A percentile compares a stretch with the other conserved stretches of the same genome.
These are phyloP conservation scores for Venturia nashicola DNA, from an alignment of 2,329 filamentous ascomycete species.

Conservation along the genomic window DNA sequence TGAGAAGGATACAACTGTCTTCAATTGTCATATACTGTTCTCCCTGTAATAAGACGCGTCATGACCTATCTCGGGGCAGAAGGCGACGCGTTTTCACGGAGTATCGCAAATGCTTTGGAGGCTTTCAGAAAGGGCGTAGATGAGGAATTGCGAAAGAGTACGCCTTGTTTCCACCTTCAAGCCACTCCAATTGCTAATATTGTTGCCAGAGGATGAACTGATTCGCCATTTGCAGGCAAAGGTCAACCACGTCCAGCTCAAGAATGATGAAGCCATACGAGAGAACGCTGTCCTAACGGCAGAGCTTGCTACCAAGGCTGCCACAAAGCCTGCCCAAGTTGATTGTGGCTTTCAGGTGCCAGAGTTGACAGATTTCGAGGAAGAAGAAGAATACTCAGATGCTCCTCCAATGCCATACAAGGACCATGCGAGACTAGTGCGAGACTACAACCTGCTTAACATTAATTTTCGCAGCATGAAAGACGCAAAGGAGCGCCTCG, in stretches of 20 bases:
- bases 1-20: neutral
- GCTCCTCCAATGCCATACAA: neutral
- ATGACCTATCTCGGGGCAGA: neutral
- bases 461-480: neutral
- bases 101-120: neutral
- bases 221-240: neutral
- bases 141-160: neutral
- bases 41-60: neutral
- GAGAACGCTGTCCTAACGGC: neutral
- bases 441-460: conserved; percentile 1
- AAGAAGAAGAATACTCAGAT: neutral
- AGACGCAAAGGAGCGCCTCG: neutral
- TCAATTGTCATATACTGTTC: too few relatives aligned
- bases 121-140: neutral
- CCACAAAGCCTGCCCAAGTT: neutral
- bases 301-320: neutral
- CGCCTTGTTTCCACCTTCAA: neutral
- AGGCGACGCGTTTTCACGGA: neutral
- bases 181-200: neutral
- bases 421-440: neutral
- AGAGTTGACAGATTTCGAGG: neutral
- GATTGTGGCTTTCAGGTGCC: neutral
- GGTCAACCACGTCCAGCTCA: neutral
- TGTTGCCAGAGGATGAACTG: neutral
- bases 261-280: neutral